Base-by-base conservation (phyloP, 306 rosid genomes). In the Cucurbita pepo region DNA sequence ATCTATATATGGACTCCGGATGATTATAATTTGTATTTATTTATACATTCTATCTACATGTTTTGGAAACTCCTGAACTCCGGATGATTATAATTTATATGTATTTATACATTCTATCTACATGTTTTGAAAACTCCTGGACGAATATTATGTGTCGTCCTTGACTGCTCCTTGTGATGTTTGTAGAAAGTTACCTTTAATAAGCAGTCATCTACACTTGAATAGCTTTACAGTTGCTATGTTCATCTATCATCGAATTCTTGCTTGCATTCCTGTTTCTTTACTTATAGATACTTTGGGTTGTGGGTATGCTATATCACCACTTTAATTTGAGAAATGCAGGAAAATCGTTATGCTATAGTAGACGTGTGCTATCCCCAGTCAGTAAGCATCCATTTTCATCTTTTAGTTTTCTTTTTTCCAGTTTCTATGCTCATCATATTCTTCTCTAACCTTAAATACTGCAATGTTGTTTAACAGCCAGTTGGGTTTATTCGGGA, bases 331-430 rank as follows among this genome's bases (percentile, higher is more conserved):
- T 84, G 81, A 55, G 77, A 75, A 76, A 72, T 86, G 77, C 84
- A 94, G 98, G 98, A 90, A 90, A 94, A 90, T 74, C 97, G 92
- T 10, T 94, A 94, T 86, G 98, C 87, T 72, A 76, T 94, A 66
- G 92, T 94, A 56, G 98, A 94, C 69, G 96, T 80, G 74, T 94
- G 92, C 90, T 90, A 87, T 86, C 97, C 98, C 44, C 85, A 90
- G 71, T 82, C 95, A 65, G 98, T 94, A 66, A 87, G 97, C 82
- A 73, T 82, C 78, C 78, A 50, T 70, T 78, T 75, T 74, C 48
- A 72, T 71, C 72, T 48, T 69, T 34, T 38, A 43, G 67, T 72
- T 74, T 48, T 75, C 37, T 65, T 40, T 14, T 30, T 16, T 5
- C 38, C 34, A 2, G 45, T 4, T 73, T 75, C 6, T 19, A 11